These are phyloP conservation scores for Syncephalastrum racemosum DNA, from an alignment of 371 early-diverging fungal genomes.

Conservation along the genomic window DNA sequence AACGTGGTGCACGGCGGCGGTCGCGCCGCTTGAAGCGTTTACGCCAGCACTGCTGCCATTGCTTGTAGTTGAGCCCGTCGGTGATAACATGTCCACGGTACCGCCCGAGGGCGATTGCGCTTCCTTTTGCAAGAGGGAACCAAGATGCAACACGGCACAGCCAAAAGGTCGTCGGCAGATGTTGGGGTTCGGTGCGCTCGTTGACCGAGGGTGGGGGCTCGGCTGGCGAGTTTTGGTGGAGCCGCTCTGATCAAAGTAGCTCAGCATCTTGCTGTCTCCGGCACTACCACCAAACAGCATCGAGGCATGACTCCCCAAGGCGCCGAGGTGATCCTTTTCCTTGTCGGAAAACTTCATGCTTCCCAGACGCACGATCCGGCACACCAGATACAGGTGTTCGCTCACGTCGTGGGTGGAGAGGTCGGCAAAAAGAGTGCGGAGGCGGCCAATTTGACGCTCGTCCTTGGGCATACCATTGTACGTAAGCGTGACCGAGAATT, in stretches of 20 bases:
- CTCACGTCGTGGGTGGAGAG: constrained; percentile 52
- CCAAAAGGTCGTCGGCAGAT: constrained; percentile 64
- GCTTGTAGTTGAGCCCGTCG: constrained; percentile 1
- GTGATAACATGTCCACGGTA: constrained; percentile 7
- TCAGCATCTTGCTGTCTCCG: constrained; percentile 11
- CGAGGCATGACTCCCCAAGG: constrained; percentile 29
- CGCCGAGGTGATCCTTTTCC: constrained; percentile 39
- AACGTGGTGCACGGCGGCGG: constrained; percentile 8
- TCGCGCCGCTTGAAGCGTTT: neutral
- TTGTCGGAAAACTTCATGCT: constrained; percentile 59
- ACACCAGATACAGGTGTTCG: constrained; percentile 60
- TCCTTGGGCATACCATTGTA: constrained; percentile 62
- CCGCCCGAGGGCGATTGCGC: constrained; percentile 14
- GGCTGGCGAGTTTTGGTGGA: constrained; percentile 4
- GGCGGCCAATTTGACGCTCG: constrained; percentile 47
- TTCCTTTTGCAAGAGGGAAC: constrained; percentile 30
- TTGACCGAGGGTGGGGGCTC: constrained; percentile 13
- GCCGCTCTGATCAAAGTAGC: constrained; percentile 13
- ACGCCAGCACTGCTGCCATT: constrained; percentile 2
- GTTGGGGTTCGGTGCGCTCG: constrained; percentile 4
- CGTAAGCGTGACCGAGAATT: constrained; percentile 56
- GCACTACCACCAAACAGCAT: constrained; percentile 26
- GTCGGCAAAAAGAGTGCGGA: constrained; percentile 61
- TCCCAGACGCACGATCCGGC: constrained; percentile 64
- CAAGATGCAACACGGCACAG: constrained; percentile 61